Conservation (phyloP, 805 yeast genomes). For the Sugiyamaella marilandica region DNA sequence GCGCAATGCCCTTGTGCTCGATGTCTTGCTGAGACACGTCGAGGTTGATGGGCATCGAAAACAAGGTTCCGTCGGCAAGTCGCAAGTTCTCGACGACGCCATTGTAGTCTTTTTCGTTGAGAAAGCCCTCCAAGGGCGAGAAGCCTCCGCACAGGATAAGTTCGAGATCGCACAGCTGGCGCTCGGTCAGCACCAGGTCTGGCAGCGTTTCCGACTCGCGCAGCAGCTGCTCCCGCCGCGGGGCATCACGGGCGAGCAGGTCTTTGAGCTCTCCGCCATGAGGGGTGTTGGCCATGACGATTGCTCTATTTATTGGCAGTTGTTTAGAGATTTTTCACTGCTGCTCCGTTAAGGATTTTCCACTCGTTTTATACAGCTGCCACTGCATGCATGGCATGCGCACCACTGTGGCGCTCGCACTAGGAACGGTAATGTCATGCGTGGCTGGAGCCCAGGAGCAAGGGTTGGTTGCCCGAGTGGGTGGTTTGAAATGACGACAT, state of each 20-base stretch:
- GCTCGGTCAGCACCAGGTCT: conserved; percentile 56
- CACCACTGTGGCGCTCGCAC: neutral
- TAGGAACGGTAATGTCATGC: neutral
- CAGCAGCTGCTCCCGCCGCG: conserved; percentile 50
- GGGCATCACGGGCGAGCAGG: conserved; percentile 72
- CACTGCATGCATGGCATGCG: neutral
- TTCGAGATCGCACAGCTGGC: conserved; percentile 92
- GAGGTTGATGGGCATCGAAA: conserved; percentile 90
- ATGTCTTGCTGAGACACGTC: conserved; percentile 60
- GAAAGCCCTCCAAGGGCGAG: conserved; percentile 75
- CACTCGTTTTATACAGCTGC: neutral
- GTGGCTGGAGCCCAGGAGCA: neutral
- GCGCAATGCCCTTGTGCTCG: conserved; percentile 35
- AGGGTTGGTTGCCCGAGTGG: neutral
- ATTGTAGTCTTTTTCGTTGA: conserved; percentile 62
- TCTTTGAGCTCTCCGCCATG: conserved; percentile 93
- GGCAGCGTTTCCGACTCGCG: conserved; percentile 50
- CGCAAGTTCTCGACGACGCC: conserved; percentile 65
- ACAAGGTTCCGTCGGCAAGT: conserved; percentile 67
- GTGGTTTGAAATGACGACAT: neutral
- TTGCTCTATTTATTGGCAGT: too few relatives aligned
- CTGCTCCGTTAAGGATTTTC: neutral
- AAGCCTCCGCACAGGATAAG: conserved; percentile 90
- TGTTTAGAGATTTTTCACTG: neutral
- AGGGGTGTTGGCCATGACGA: conserved; percentile 50